Evolutionary conservation across 352 stramenopile genomes (phyloP).

Genomic region (Globisporangium rhizosaccharum): DNA sequence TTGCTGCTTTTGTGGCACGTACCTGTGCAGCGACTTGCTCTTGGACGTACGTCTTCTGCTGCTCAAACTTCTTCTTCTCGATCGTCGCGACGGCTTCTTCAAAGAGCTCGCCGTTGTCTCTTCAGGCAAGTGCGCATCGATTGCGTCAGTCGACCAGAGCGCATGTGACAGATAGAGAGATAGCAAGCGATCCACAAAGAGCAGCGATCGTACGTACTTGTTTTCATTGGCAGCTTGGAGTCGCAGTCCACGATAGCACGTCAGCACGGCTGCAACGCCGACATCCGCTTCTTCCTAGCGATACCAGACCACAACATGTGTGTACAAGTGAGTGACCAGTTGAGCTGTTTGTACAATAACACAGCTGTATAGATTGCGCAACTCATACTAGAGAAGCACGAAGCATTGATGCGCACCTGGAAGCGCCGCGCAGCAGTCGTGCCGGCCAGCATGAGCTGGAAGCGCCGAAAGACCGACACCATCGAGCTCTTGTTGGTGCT

Average conservation of each 20-base stretch:
- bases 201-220: conserved; percentile 20
- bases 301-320: neutral
- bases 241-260: conserved; percentile 67
- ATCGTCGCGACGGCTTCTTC: conserved; percentile 64
- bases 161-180: neutral
- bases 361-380: no score
- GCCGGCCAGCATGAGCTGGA: conserved; percentile 75
- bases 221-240: conserved; percentile 37
- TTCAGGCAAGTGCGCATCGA: conserved; percentile 13
- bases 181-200: neutral
- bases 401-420: conserved; percentile 33
- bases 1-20: neutral
- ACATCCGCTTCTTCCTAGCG: conserved; percentile 76
- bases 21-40: conserved; percentile 56
- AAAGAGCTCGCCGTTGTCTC: conserved; percentile 68
- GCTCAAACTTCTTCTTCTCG: conserved; percentile 73
- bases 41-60: conserved; percentile 77
- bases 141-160: neutral
- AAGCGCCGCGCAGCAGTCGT: conserved; percentile 77
- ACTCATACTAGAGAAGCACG: no score
- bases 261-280: conserved; percentile 71
- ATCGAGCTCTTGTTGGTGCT: conserved; percentile 21
- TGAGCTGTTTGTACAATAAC: neutral
- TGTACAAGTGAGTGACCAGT: neutral
- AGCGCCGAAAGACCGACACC: conserved; percentile 58